Percentiles rank a stretch among this genome's conserved stretches.
Conservation (phyloP, 1,284 basidiomycete species). For the Ganoderma resinaceum region DNA sequence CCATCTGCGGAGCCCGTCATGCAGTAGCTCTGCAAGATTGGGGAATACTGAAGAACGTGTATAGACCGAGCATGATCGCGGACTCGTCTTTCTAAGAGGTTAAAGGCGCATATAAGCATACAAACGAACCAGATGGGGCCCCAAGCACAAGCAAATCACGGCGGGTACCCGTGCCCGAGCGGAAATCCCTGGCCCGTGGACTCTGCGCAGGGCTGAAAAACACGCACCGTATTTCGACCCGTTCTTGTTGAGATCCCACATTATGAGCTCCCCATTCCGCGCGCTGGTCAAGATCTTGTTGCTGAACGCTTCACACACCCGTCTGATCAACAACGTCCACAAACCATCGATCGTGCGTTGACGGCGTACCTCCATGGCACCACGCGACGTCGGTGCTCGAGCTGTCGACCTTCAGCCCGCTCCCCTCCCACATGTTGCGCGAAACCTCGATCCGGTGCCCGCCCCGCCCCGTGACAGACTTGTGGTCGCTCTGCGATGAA, state of each 20-base stretch:
- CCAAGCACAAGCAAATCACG: too few relatives aligned
- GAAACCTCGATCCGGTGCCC: conserved; percentile 71
- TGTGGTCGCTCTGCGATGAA: conserved; percentile 51
- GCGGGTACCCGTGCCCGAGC: too few relatives aligned
- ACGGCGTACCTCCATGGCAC: conserved; percentile 74
- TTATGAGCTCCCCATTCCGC: conserved; percentile 82
- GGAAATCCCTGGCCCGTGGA: too few relatives aligned
- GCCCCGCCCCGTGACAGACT: conserved; percentile 58
- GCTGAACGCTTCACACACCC: conserved; percentile 60
- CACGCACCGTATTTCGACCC: conserved; percentile 74
- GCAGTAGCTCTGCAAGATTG: conserved; percentile 70
- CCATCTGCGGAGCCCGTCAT: conserved; percentile 87
- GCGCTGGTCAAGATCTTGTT: conserved; percentile 87
- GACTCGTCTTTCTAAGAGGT: conserved; percentile 64
- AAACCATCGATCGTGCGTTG: too few relatives aligned
- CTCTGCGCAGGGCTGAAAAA: conserved; percentile 4
- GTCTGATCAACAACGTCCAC: not conserved
- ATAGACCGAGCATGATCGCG: conserved; percentile 83
- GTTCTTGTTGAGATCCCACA: conserved; percentile 83
- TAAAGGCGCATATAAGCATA: not conserved
- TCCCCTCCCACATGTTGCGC: conserved; percentile 76
- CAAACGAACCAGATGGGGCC: too few relatives aligned
- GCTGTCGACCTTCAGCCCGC: conserved; percentile 77
- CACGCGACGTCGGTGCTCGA: conserved; percentile 83
- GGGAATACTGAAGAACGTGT: conserved; percentile 72